Base-by-base conservation (phyloP, 805 yeast species). In the Kodamaea jinghongensis region DNA sequence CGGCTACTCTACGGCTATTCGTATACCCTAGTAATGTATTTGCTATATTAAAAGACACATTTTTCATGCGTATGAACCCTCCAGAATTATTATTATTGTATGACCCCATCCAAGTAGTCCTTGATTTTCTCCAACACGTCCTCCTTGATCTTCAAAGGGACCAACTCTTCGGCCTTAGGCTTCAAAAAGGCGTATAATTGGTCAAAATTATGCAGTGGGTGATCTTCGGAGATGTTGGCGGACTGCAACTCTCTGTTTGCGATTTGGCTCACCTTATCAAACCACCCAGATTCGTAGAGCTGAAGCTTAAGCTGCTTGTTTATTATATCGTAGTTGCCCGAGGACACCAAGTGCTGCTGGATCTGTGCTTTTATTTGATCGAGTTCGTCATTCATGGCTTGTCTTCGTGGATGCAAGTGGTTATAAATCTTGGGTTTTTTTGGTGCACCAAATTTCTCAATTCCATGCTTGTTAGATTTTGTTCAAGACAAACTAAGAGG, bases 201-300 rank as follows among this genome's bases (percentile, higher is more conserved):
- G 3, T 75, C 76, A 45, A 81, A 81, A 47, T 70, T 80, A 9
- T 76, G 69, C 36, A 16, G 39, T 4, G 39, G 46, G 5, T 20
- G 23, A 13, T 46, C 41, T 11, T 46, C 41, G 12, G 45, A 51
- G 28, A 66, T 70, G 16, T 67, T 66, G n/a, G 58, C 50, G 20
- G 64, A 57, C n/a, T 71, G 65, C 54, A 74, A 74, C 57, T 62
- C 75, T 43, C 45, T 54, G 34, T 60, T 59, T 3, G 95, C 84
- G 30, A 83, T 49, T 28, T 72, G 74, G 33, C 78, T 71, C 17
- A 90, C 80, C 39, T 81, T 73, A 50, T 87, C 95, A 44, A 78
- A 79, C 97, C 97, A 90, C 4, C 96, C 96, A 1, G 83, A 73
- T 54, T 85, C 84, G 38, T 79, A 73, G 8, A 90, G 71, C 52